These are phyloP conservation scores for Stachybotrys chlorohalonatus DNA, from an alignment of 2,329 filamentous ascomycete genomes.

Conservation along the genomic window DNA sequence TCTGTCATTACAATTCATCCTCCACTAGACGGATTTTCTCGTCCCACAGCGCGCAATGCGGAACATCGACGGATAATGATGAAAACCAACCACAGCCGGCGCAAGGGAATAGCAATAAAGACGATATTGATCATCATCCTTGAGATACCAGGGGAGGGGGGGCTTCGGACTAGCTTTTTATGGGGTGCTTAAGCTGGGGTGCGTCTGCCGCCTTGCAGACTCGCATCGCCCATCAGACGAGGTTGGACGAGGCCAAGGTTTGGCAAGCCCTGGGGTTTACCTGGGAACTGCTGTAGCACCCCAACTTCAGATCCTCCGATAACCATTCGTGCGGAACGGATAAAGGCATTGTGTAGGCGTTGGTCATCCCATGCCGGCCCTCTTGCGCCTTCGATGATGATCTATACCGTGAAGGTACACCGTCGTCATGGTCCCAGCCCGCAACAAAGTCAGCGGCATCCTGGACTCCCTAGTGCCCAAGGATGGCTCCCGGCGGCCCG, in stretches of 20 bases:
- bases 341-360: not conserved
- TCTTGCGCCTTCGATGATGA: not conserved
- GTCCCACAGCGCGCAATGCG: not conserved
- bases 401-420: not conserved
- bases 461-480: not conserved
- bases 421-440: not conserved
- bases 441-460: not conserved
- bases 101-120: not conserved
- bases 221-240: not conserved
- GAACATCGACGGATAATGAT: not conserved
- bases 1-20: too few relatives aligned
- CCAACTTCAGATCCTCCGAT: not conserved
- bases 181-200: not conserved
- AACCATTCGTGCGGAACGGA: not conserved
- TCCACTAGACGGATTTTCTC: not conserved
- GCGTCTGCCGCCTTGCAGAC: not conserved
- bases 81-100: not conserved
- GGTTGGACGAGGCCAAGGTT: not conserved
- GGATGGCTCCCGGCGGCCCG: not conserved
- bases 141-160: not conserved
- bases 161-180: not conserved
- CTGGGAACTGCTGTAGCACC: not conserved
- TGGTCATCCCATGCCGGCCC: not conserved
- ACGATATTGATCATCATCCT: not conserved
- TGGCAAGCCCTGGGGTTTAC: not conserved